Conservation (phyloP, 1,284 basidiomycete genomes). For the Takashimella koratensis region DNA sequence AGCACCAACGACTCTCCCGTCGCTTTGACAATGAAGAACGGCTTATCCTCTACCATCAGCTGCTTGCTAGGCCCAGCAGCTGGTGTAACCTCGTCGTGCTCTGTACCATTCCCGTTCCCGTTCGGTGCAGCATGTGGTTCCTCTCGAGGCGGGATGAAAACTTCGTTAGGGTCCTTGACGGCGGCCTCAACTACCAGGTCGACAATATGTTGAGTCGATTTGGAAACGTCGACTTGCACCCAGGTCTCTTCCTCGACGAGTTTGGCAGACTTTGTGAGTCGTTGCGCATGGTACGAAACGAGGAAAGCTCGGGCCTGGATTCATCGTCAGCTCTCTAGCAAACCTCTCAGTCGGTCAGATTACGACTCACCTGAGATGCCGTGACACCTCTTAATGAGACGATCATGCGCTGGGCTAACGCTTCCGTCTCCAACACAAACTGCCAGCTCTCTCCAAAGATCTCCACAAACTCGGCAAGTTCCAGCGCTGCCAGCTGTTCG, state of each 20-base stretch:
- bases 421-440: conserved; percentile 84
- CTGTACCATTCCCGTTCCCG: conserved; percentile 11
- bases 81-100: conserved; percentile 1
- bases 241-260: conserved; percentile 60
- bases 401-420: conserved; percentile 82
- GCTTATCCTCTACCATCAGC: conserved; percentile 75
- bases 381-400: conserved; percentile 80
- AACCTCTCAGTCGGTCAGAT: background rate
- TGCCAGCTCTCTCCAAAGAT: conserved; percentile 83
- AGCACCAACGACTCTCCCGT: conserved; percentile 73
- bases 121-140: too few relatives aligned
- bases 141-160: conserved; percentile 52
- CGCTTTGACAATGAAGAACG: conserved; percentile 81
- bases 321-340: too few relatives aligned
- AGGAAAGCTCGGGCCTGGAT: conserved; percentile 79
- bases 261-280: conserved; percentile 77
- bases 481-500: conserved; percentile 71
- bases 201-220: conserved; percentile 64
- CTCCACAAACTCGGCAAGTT: conserved; percentile 69
- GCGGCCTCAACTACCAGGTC: conserved; percentile 75
- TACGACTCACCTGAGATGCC: conserved; percentile 64
- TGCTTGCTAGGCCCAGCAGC: conserved; percentile 56
- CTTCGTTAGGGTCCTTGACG: conserved; percentile 70
- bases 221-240: conserved; percentile 69
- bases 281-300: conserved; percentile 76